Percentiles rank a stretch among this genome's conserved stretches.
Evolutionary conservation across 1,139 yeast genomes (phyloP).

Genomic region (Geotrichum cucujoidarum): DNA sequence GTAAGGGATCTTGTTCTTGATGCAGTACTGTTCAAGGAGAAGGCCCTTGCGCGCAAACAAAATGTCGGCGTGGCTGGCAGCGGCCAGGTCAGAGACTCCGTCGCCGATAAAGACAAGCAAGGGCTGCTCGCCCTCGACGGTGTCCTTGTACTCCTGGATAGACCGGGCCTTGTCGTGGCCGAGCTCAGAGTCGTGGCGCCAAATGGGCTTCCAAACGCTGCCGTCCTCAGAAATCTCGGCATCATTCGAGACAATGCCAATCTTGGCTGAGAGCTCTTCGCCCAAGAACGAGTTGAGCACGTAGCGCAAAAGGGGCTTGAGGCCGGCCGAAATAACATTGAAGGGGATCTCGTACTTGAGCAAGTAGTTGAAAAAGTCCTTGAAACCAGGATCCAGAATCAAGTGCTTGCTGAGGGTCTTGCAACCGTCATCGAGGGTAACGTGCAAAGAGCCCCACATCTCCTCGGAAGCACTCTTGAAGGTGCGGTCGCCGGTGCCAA

Average conservation of each 20-base stretch:
- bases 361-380: slow-evolving; percentile 52
- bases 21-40: slow-evolving; percentile 41
- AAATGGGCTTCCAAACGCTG: slow-evolving; percentile 52
- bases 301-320: slow-evolving; percentile 57
- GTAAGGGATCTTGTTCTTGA: slow-evolving; percentile 40
- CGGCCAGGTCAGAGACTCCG: slow-evolving; percentile 45
- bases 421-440: slow-evolving; percentile 49
- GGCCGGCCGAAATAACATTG: slow-evolving; percentile 60
- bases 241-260: slow-evolving; percentile 57
- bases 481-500: slow-evolving; percentile 35
- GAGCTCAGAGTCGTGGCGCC: slow-evolving; percentile 56
- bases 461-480: slow-evolving; percentile 43
- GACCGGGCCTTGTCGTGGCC: slow-evolving; percentile 66
- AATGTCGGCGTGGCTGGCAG: slow-evolving; percentile 44
- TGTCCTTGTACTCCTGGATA: slow-evolving; percentile 44
- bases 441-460: slow-evolving; percentile 44
- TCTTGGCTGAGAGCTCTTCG: slow-evolving; percentile 47
- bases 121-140: slow-evolving; percentile 30
- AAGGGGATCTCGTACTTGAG: slow-evolving; percentile 50
- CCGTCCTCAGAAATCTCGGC: slow-evolving; percentile 45
- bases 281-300: slow-evolving; percentile 58
- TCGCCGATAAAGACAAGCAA: slow-evolving; percentile 43
- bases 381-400: slow-evolving; percentile 58
- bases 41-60: slow-evolving; percentile 43
- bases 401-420: slow-evolving; percentile 49